Conservation (phyloP, 768 basidiomycete species). For the Rhizopogon vinicolor region DNA sequence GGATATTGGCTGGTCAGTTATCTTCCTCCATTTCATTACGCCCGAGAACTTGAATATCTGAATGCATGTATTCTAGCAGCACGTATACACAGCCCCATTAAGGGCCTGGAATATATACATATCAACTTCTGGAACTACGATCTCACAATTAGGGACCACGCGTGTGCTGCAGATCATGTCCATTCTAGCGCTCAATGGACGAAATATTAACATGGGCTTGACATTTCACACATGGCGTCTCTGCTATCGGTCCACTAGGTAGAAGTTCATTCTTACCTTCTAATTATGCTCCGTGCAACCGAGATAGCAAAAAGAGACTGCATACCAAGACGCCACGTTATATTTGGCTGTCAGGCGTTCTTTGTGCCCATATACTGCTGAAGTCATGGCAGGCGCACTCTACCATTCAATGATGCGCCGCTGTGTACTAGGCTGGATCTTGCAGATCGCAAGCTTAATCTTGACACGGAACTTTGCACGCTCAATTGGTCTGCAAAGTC, state of each 20-base stretch:
- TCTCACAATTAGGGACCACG: not conserved
- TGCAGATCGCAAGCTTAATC: conserved; percentile 19
- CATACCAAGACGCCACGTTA: too few species aligned
- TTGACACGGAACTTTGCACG: conserved; percentile 11
- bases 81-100: not conserved
- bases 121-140: not conserved
- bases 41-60: not conserved
- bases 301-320: not conserved
- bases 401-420: not conserved
- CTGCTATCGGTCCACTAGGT: not conserved
- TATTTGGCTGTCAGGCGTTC: not conserved
- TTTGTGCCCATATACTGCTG: not conserved
- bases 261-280: not conserved
- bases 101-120: not conserved
- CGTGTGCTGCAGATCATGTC: not conserved
- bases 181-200: not conserved
- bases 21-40: not conserved
- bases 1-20: not conserved
- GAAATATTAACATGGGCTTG: not conserved
- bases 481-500: not conserved
- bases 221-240: not conserved
- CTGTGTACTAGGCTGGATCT: conserved; percentile 11
- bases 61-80: not conserved
- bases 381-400: not conserved
- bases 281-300: not conserved